phyloP scores from a whole-genome alignment of 2,329 filamentous ascomycete genomes.

The Fusarium sp. region DNA sequence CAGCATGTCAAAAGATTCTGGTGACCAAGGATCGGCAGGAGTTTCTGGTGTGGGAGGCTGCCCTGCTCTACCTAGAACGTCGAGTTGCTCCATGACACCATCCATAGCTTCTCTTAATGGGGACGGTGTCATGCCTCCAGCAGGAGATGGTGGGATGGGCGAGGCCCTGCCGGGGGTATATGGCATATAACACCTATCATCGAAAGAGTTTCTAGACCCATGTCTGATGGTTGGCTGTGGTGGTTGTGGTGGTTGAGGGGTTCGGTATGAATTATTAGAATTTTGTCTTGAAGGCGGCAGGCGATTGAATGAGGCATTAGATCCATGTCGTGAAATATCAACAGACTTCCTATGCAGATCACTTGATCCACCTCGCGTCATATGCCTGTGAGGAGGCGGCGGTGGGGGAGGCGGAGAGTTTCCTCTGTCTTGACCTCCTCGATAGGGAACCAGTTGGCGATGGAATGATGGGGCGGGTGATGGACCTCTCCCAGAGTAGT shows the following conservation, averaged over 20 bases:
- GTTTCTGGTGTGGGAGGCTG: conserved; percentile 67
- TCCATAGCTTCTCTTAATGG: conserved; percentile 96
- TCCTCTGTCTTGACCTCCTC: conserved; percentile 52
- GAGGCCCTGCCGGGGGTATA: conserved; percentile 70
- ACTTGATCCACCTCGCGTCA: conserved; percentile 54
- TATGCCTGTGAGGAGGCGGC: conserved; percentile 85
- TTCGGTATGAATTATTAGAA: conserved; percentile 56
- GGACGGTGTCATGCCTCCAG: conserved; percentile 81
- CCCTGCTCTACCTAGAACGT: conserved; percentile 77
- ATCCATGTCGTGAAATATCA: conserved; percentile 53
- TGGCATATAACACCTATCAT: conserved; percentile 51
- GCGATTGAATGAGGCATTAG: conserved; percentile 52
- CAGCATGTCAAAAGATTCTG: conserved; percentile 81
- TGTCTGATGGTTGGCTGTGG: conserved; percentile 33
- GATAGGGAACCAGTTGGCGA: conserved; percentile 42
- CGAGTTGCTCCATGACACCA: conserved; percentile 94
- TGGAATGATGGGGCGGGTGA: conserved; percentile 55
- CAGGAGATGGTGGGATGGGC: conserved; percentile 76
- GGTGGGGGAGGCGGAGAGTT: conserved; percentile 82
- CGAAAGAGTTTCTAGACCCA: conserved; percentile 45
- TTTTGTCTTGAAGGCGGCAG: conserved; percentile 53
- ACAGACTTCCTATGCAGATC: conserved; percentile 53
- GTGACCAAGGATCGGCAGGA: conserved; percentile 84
- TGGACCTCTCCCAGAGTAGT: conserved; percentile 53
- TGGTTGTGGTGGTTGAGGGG: conserved; percentile 34